Base-by-base conservation (phyloP, 805 yeast species). In the Yarrowia deformans region DNA sequence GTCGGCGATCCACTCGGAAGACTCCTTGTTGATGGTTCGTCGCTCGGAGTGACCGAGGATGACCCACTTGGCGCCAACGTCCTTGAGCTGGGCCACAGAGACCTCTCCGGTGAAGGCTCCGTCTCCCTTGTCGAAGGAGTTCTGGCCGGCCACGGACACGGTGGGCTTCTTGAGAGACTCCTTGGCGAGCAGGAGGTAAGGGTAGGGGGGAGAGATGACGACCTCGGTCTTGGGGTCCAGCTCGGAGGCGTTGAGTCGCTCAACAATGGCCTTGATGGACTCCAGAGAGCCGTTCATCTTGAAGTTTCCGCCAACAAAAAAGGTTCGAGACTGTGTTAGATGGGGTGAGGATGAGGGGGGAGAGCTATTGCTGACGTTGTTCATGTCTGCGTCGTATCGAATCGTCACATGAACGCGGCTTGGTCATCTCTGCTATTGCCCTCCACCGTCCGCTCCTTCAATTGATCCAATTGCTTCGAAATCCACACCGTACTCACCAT, bases 71-170 rank as follows among this genome's bases (percentile, higher is more conserved):
- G 92, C 95, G 74, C 97, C 97, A 77, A 90, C 85, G 80, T 95
- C 99, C 84, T 90, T 89, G 79, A 94, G 81, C 82, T 91, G 90
- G 71, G 85, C 87, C 68, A 96, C 95, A 66, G 97, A 89, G 79
- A 90, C 87, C 85, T 95, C 99, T 81, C 99, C 99, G 73, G 99
- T 95, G 91, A 79, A 95, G 72, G 99, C 99, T 84, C 99, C 99
- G 69, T 93, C 86, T 73, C 87, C 88, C 87, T 92, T 92, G 79
- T 84, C 82, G 82, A 87, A 94, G 72, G 92, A 87, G 83, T 95
- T 94, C 85, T 95, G 99, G 72, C 97, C 97, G 79, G 94, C 89
- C 69, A 95, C 86, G 71, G 86, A 83, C 70, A 95, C 92, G 75
- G 88, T 90, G 72, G 87, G 78, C 71, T 80, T 77, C 81, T 88